phyloP scores from a whole-genome alignment of 1,284 basidiomycete species.

The Vanrija sp. region DNA sequence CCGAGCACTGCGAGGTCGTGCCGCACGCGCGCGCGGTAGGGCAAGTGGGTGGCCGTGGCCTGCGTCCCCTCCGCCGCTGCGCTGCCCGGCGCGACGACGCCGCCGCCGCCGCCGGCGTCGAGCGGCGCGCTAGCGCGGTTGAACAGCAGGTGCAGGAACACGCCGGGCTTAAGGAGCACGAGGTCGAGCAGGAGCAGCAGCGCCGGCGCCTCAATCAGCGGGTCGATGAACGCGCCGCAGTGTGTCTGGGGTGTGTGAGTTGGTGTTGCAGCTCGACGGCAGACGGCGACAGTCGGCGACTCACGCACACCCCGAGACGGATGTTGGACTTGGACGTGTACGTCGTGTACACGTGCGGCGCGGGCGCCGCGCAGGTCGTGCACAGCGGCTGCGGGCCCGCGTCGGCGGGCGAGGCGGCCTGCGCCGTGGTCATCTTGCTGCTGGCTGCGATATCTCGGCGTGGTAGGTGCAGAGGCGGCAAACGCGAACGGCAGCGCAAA shows the following conservation, averaged over 20 bases:
- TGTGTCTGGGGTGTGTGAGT: conserved; percentile 48
- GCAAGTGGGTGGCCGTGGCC: background rate
- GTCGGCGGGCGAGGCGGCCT: no score
- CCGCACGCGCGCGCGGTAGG: background rate
- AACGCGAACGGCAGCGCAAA: no score
- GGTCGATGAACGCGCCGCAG: conserved; percentile 75
- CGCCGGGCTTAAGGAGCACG: conserved; percentile 78
- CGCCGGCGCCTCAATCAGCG: conserved; percentile 81
- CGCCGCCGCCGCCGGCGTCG: conserved; percentile 12
- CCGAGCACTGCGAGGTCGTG: conserved; percentile 13
- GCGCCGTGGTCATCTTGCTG: no score
- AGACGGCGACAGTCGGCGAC: no score
- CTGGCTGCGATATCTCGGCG: background rate
- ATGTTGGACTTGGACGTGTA: conserved; percentile 80
- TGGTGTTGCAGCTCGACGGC: no score
- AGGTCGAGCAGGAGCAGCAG: conserved; percentile 76
- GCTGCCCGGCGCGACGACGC: no score
- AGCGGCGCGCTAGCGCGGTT: conserved; percentile 65
- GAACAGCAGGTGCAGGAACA: conserved; percentile 84
- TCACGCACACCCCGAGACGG: conserved; percentile 72
- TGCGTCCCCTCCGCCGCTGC: no score
- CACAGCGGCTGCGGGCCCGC: conserved; percentile 58
- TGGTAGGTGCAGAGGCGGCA: background rate
- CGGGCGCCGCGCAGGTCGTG: conserved; percentile 66
- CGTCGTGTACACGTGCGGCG: conserved; percentile 72